Percentiles rank a stretch among this genome's conserved stretches.
These are phyloP conservation scores for Protomyces arabidopsidicola DNA, from an alignment of 1,139 yeast species.

Conservation along the genomic window DNA sequence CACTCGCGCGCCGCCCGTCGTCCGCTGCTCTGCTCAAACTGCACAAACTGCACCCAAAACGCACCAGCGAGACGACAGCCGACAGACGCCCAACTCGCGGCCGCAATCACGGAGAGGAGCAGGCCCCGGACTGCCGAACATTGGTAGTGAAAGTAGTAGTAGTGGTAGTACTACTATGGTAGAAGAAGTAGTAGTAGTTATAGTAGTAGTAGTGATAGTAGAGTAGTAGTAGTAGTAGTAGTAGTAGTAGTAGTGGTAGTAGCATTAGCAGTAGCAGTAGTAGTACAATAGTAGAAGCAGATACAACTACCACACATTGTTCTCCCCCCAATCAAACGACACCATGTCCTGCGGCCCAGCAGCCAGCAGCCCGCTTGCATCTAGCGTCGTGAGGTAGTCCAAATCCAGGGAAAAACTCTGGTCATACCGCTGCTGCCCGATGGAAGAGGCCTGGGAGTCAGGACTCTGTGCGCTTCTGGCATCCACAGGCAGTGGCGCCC, in stretches of 20 bases:
- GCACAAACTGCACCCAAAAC: too few relatives aligned
- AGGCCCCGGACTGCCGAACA: too few relatives aligned
- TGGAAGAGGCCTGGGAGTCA: background rate
- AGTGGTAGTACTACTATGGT: too few relatives aligned
- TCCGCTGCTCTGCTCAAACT: too few relatives aligned
- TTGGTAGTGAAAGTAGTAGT: too few relatives aligned
- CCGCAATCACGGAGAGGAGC: background rate
- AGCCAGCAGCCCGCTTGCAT: background rate
- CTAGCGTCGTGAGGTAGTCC: conserved; percentile 18
- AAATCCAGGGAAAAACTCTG: conserved; percentile 22
- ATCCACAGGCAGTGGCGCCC: background rate
- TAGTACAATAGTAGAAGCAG: too few relatives aligned
- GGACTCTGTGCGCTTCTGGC: conserved; percentile 6
- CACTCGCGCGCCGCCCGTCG: background rate
- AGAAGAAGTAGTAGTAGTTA: too few relatives aligned
- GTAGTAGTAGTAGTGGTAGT: too few relatives aligned
- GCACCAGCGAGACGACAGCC: too few relatives aligned
- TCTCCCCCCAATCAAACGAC: conserved; percentile 25
- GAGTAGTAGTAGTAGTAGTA: too few relatives aligned
- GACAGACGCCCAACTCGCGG: background rate
- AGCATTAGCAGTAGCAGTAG: too few relatives aligned
- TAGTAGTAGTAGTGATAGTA: too few relatives aligned
- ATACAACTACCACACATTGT: conserved; percentile 12
- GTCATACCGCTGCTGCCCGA: conserved; percentile 17
- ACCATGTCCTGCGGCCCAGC: conserved; percentile 1